phyloP scores from a whole-genome alignment of 2,329 filamentous ascomycete genomes.

The Botrytis elliptica region DNA sequence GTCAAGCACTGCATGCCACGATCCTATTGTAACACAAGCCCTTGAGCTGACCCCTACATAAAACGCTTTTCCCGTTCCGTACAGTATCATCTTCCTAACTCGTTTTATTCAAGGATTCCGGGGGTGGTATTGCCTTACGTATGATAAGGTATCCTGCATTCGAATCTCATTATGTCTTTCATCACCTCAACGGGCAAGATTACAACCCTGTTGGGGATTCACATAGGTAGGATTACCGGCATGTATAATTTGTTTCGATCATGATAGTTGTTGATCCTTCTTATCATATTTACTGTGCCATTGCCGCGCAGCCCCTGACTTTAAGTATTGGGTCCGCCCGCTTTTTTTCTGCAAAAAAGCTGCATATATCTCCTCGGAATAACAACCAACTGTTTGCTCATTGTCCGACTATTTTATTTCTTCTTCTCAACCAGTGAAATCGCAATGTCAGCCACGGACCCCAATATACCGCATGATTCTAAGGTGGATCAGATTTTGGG shows the following conservation, averaged over 20 bases:
- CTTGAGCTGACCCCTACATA: not conserved
- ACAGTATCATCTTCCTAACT: not conserved
- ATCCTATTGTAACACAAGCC: not conserved
- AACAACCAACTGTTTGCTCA: not conserved
- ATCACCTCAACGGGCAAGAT: not conserved
- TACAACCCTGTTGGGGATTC: not conserved
- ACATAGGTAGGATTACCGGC: not conserved
- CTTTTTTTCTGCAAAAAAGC: not conserved
- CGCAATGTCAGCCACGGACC: not conserved
- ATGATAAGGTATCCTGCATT: not conserved
- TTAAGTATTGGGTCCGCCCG: not conserved
- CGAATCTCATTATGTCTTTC: not conserved
- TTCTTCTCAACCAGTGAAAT: not conserved
- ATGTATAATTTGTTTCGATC: not conserved
- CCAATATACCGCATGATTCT: constrained; percentile 14
- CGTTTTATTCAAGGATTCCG: not conserved
- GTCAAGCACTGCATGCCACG: not conserved
- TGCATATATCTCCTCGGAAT: constrained; percentile 4
- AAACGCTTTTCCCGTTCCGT: not conserved
- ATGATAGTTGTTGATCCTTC: not conserved
- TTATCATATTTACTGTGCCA: not conserved
- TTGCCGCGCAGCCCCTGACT: not conserved
- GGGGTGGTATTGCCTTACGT: not conserved
- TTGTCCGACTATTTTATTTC: not conserved
- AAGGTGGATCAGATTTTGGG: constrained; percentile 9